Conservation (phyloP, 2,329 filamentous ascomycete species). For the Aspergillus sp. region DNA sequence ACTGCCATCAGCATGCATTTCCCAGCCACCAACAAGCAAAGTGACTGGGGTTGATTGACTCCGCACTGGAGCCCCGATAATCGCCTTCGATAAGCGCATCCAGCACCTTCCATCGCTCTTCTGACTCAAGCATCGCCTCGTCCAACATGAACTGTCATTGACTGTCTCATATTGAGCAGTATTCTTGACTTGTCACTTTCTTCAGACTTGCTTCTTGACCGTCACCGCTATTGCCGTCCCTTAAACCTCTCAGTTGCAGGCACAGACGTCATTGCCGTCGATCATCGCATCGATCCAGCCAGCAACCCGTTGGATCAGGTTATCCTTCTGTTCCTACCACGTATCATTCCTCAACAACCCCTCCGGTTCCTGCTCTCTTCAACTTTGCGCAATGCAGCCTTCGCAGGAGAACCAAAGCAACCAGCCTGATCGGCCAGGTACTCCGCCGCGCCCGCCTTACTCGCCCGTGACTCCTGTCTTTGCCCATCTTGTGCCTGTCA, state of each 20-base stretch:
- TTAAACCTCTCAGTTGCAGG: not conserved
- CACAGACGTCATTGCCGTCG: slow-evolving; percentile 9
- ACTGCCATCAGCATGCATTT: too few species aligned
- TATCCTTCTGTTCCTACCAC: not conserved
- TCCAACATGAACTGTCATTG: not conserved
- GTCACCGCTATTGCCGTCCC: not conserved
- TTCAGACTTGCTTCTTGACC: not conserved
- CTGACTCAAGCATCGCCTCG: not conserved
- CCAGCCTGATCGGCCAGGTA: slow-evolving; percentile 33
- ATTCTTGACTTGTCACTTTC: not conserved
- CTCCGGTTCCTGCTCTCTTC: not conserved
- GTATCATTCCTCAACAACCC: not conserved
- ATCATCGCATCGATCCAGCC: not conserved
- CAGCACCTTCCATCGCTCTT: slow-evolving; percentile 1
- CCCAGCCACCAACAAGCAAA: too few species aligned
- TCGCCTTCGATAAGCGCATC: slow-evolving; percentile 9
- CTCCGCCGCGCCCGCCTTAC: slow-evolving; percentile 49
- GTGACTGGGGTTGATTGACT: not conserved
- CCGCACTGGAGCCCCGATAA: slow-evolving; percentile 8
- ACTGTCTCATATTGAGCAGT: not conserved
- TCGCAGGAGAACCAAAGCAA: slow-evolving; percentile 22
- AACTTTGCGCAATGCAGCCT: slow-evolving; percentile 25
- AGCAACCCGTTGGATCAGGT: not conserved
- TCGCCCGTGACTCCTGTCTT: slow-evolving; percentile 51
- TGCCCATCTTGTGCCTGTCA: slow-evolving; percentile 37